These are phyloP conservation scores for Vanrija humicola DNA, from an alignment of 1,284 basidiomycete species.

Conservation along the genomic window DNA sequence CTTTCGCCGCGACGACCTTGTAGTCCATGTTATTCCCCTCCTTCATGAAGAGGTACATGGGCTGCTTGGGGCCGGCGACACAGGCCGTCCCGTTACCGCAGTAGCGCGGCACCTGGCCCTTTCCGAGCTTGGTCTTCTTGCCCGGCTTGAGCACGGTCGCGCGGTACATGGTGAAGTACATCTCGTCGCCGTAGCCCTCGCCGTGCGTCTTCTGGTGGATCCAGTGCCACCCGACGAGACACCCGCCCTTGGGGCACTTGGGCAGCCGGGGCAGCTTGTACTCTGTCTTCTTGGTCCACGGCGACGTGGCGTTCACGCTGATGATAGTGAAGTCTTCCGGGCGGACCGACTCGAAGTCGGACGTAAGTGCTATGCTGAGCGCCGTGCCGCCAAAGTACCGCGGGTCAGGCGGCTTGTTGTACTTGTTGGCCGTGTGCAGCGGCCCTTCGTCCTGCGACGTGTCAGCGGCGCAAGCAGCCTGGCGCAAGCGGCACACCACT, in stretches of 20 bases:
- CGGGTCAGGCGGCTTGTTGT: conserved; percentile 42
- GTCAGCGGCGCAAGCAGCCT: too few species aligned
- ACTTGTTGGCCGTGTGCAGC: not conserved
- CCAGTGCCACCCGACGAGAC: conserved; percentile 59
- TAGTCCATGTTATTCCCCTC: conserved; percentile 12
- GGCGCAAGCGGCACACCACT: too few species aligned
- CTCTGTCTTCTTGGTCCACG: conserved; percentile 5
- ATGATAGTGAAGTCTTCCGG: conserved; percentile 67
- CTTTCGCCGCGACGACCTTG: not conserved
- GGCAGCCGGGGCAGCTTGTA: conserved; percentile 55
- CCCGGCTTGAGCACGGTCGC: conserved; percentile 56
- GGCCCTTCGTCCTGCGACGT: not conserved
- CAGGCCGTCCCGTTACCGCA: conserved; percentile 35
- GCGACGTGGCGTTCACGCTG: conserved; percentile 59
- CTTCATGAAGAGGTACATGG: conserved; percentile 11
- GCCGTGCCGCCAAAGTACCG: conserved; percentile 26
- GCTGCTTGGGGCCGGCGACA: conserved; percentile 27
- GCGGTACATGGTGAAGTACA: conserved; percentile 69
- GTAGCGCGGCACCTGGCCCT: conserved; percentile 44
- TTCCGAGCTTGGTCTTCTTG: conserved; percentile 29
- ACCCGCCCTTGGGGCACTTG: conserved; percentile 61
- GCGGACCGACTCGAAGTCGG: conserved; percentile 42
- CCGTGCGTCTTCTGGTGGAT: conserved; percentile 8
- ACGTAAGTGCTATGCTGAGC: conserved; percentile 12
- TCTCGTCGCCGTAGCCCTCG: conserved; percentile 12